Evolutionary conservation across 768 basidiomycete genomes (phyloP), one percentile per base, ranked within the genome.

Genomic region (Mycena filopes): DNA sequence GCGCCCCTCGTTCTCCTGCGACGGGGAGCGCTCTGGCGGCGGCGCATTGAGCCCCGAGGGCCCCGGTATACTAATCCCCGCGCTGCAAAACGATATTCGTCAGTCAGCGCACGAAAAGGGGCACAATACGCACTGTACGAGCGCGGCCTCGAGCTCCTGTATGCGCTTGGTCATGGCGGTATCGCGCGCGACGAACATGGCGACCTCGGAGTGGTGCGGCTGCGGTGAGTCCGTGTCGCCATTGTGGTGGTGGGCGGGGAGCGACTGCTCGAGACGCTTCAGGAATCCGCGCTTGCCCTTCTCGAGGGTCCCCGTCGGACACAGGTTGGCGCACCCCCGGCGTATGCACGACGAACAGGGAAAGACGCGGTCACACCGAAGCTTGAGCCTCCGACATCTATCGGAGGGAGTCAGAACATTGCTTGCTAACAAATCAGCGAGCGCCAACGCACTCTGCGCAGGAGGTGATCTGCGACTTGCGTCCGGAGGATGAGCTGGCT

Each of bases 321-420:
- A 82, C 21, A 82, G 73, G 36, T 75, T 72, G 23, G 79, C 73
- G 67, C 81, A 82, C 42, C 82, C 82, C 23, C 82, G 72, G 23
- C 81, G 70, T 15, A 81, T 74, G 66, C 82, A 83, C 4, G 81
- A 77, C 31, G 78, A 73, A 59, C 81, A 82, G 20, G 82, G 82
- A 49, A 82, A 79, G 33, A 68, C 43, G 36, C 82, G 74, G 59
- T 82, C 79, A 60, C 82, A 82, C 33, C 70, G 69, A 28, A 50
- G 48, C 29, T 28, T n/a, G 29, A 16, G 36, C 47, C 16, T 48
- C 3, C 36, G 36, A 36, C 36, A 36, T 36, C 36, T 36, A 36
- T 36, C 36, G 36, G 36, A 36, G 36, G 4, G n/a, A n/a, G 36
- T 36, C 36, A 36, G 36, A 36, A 36, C n/a, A n/a, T n/a, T n/a